Evolutionary conservation across 805 yeast genomes (phyloP).

Genomic region (Debaryomyces hansenii): DNA sequence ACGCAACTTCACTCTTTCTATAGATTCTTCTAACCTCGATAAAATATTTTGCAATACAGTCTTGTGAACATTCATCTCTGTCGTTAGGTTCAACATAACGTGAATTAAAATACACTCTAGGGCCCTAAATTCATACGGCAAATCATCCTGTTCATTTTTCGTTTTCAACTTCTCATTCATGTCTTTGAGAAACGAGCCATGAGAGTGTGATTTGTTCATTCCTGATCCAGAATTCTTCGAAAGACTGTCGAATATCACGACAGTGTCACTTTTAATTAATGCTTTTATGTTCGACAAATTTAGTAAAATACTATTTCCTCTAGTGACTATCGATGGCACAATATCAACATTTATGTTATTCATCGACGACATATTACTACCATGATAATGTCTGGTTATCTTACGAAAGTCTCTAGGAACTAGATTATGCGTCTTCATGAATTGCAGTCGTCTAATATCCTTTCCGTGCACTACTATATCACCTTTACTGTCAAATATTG

Average conservation of each 20-base stretch:
- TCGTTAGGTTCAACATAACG: slow-evolving; percentile 72
- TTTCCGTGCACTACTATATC: slow-evolving; percentile 44
- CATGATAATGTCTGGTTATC: slow-evolving; percentile 35
- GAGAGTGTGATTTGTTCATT: slow-evolving; percentile 46
- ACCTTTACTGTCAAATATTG: slow-evolving; percentile 50
- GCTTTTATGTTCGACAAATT: slow-evolving; percentile 53
- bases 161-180: slow-evolving; percentile 38
- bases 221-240: slow-evolving; percentile 29
- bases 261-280: slow-evolving; percentile 50
- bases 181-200: slow-evolving; percentile 43
- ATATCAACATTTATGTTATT: slow-evolving; percentile 40
- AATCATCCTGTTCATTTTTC: slow-evolving; percentile 27
- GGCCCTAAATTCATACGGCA: slow-evolving; percentile 90
- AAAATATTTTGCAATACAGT: slow-evolving; percentile 74
- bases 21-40: slow-evolving; percentile 74
- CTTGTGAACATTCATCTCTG: slow-evolving; percentile 84
- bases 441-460: slow-evolving; percentile 42
- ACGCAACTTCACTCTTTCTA: slow-evolving; percentile 76
- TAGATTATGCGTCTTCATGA: slow-evolving; percentile 46
- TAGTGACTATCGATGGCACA: slow-evolving; percentile 55
- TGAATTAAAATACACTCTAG: slow-evolving; percentile 82
- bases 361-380: slow-evolving; percentile 9
- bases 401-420: slow-evolving; percentile 61
- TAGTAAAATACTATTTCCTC: slow-evolving; percentile 47
- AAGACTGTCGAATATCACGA: slow-evolving; percentile 45